Percentiles rank a stretch among this genome's conserved stretches.
Evolutionary conservation across 1,284 basidiomycete species (phyloP).

Genomic region (Pseudozyma tsukubaensis): DNA sequence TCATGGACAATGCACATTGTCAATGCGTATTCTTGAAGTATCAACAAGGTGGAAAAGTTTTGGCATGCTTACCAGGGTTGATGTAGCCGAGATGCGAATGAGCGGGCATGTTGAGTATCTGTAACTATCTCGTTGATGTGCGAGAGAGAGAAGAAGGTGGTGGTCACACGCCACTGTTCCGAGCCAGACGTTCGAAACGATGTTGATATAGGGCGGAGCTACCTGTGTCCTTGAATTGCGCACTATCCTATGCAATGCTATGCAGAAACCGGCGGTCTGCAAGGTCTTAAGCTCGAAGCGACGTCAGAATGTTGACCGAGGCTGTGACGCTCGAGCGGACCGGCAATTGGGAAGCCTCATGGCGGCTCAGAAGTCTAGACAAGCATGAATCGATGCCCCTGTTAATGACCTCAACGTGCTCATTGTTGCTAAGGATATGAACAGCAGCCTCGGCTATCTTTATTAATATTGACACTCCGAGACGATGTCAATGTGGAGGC

Average conservation of each 20-base stretch:
- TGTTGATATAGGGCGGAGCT: no score
- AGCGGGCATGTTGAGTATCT: constrained; percentile 34
- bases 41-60: not conserved
- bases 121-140: not conserved
- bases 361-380: not conserved
- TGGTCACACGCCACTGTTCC: no score
- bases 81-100: constrained; percentile 52
- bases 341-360: not conserved
- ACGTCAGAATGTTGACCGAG: not conserved
- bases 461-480: constrained; percentile 6
- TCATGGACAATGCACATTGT: not conserved
- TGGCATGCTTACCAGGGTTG: constrained; percentile 41
- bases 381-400: constrained; percentile 2
- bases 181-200: no score
- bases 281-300: not conserved
- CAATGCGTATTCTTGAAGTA: not conserved
- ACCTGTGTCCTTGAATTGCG: no score
- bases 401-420: constrained; percentile 20
- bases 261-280: no score
- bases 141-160: not conserved
- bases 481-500: not conserved
- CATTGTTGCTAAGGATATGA: not conserved
- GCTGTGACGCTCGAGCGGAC: not conserved
- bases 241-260: no score
- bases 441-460: constrained; percentile 1